Conservation (phyloP, 805 yeast species). For the Zygosaccharomyces bailii region DNA sequence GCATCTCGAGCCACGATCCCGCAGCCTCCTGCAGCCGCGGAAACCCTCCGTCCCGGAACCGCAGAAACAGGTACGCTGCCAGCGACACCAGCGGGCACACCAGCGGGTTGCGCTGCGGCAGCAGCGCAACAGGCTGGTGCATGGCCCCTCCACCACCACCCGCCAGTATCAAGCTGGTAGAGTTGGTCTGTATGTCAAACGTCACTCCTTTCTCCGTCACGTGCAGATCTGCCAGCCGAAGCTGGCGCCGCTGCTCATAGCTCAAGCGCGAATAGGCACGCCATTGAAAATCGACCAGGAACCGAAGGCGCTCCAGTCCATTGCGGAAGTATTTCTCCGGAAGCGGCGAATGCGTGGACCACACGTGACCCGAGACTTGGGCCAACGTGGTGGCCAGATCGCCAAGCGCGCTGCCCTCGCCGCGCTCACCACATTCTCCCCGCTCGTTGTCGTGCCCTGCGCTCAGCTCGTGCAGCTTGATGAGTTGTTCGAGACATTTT, state of each 20-base stretch:
- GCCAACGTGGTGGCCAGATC: constrained; percentile 13
- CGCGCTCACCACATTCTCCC: not conserved
- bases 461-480: constrained; percentile 19
- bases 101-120: constrained; percentile 28
- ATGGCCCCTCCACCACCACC: too few species aligned
- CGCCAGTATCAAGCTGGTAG: constrained; percentile 15
- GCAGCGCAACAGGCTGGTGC: constrained; percentile 18
- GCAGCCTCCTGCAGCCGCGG: constrained; percentile 23
- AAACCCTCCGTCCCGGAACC: constrained; percentile 37
- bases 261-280: constrained; percentile 25
- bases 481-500: constrained; percentile 24
- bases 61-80: constrained; percentile 30
- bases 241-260: constrained; percentile 25
- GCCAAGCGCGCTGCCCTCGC: not conserved
- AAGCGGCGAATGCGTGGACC: constrained; percentile 30
- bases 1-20: constrained; percentile 14
- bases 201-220: constrained; percentile 1
- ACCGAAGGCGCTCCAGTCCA: constrained; percentile 28
- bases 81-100: constrained; percentile 31
- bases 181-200: constrained; percentile 8
- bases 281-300: constrained; percentile 33
- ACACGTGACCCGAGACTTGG: constrained; percentile 30
- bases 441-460: constrained; percentile 1
- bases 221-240: constrained; percentile 23
- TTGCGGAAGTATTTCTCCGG: constrained; percentile 30